Percentiles rank a stretch among this genome's conserved stretches.
These are phyloP conservation scores for Pythium sukuiense DNA, from an alignment of 352 stramenopile genomes.

Conservation along the genomic window DNA sequence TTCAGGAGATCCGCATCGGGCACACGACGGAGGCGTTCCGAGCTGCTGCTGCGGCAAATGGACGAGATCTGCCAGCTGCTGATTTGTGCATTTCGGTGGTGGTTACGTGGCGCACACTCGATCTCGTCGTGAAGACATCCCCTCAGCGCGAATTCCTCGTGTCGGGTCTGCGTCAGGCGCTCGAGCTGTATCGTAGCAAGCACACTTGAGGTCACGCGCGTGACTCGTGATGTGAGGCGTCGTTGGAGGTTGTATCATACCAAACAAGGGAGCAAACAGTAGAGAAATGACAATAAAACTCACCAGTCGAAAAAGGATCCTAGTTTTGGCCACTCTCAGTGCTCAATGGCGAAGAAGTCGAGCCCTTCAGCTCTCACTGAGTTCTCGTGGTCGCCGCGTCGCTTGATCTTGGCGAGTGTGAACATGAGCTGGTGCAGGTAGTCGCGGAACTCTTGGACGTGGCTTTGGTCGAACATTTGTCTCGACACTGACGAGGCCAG, in stretches of 20 bases:
- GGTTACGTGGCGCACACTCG: constrained; percentile 59
- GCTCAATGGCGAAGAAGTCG: constrained; percentile 56
- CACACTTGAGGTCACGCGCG: constrained; percentile 14
- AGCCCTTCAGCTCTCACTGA: constrained; percentile 59
- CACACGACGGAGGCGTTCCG: constrained; percentile 55
- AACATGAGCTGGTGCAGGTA: constrained; percentile 80
- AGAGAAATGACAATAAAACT: not conserved
- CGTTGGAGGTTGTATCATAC: constrained; percentile 12
- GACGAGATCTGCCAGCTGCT: constrained; percentile 26
- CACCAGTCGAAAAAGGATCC: not conserved
- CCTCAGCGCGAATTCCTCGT: constrained; percentile 62
- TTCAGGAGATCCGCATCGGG: constrained; percentile 53
- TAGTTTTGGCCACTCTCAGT: constrained; percentile 8
- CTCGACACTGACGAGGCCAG: constrained; percentile 45
- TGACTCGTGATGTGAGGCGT: not conserved
- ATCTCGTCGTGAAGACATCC: constrained; percentile 48
- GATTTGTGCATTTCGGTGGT: constrained; percentile 64
- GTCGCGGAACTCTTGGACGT: constrained; percentile 75
- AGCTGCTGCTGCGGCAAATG: constrained; percentile 21
- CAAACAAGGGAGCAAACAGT: not conserved
- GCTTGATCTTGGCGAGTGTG: constrained; percentile 59
- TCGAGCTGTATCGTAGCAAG: constrained; percentile 25
- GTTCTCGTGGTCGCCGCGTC: constrained; percentile 41
- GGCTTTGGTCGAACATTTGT: constrained; percentile 64
- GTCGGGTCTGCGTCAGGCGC: constrained; percentile 34